Evolutionary conservation across 169 alveolate species (phyloP).

Genomic region (Plasmodium gallinaceum): DNA sequence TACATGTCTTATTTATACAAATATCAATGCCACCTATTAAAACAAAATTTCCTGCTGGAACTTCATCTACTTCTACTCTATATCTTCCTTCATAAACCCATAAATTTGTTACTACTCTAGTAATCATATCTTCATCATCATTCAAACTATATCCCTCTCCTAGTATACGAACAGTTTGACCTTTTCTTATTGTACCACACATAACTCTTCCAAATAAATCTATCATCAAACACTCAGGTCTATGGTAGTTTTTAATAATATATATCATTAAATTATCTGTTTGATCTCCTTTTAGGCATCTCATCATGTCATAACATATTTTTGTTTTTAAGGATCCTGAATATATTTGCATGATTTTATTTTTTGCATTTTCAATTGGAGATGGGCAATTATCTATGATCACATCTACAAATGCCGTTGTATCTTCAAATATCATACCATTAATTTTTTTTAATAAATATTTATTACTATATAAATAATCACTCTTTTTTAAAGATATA

Average conservation of each 20-base stretch:
- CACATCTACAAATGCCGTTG: slow-evolving; percentile 92
- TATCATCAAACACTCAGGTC: slow-evolving; percentile 93
- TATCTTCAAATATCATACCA: slow-evolving; percentile 80
- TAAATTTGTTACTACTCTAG: slow-evolving; percentile 90
- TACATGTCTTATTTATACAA: slow-evolving; percentile 92
- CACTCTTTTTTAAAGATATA: slow-evolving; percentile 62
- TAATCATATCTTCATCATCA: slow-evolving; percentile 97
- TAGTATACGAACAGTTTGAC: slow-evolving; percentile 95
- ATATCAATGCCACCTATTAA: slow-evolving; percentile 97
- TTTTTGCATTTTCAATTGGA: slow-evolving; percentile 80
- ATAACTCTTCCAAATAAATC: slow-evolving; percentile 97
- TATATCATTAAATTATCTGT: slow-evolving; percentile 92
- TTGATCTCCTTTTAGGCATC: slow-evolving; percentile 78
- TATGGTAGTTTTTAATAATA: slow-evolving; percentile 95
- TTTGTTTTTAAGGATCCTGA: slow-evolving; percentile 86
- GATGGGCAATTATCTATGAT: slow-evolving; percentile 86
- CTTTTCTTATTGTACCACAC: slow-evolving; percentile 96
- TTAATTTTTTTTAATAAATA: slow-evolving; percentile 80
- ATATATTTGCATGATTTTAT: slow-evolving; percentile 85
- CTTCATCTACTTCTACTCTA: slow-evolving; percentile 91
- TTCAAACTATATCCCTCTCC: slow-evolving; percentile 95
- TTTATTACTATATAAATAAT: slow-evolving; percentile 72
- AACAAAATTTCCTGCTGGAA: slow-evolving; percentile 95
- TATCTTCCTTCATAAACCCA: slow-evolving; percentile 96
- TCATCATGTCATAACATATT: slow-evolving; percentile 77